Conservation (phyloP, 2,329 filamentous ascomycete genomes). For the Colletotrichum sp. region DNA sequence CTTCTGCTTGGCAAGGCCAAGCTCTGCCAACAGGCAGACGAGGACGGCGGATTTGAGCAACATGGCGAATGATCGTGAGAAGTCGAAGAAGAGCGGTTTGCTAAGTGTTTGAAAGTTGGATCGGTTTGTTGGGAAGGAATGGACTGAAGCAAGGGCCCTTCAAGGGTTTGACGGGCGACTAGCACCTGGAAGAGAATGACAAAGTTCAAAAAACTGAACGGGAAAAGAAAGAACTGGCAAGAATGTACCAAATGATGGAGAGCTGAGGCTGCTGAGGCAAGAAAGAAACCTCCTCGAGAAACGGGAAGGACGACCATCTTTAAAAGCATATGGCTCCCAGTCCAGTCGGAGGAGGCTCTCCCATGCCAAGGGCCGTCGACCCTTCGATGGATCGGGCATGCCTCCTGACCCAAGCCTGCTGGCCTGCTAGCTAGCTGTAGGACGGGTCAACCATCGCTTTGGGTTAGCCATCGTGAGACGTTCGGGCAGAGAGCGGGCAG, state of each 20-base stretch:
- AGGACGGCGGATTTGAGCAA: conserved; percentile 11
- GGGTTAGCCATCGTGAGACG: conserved; percentile 14
- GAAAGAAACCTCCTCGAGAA: neutral
- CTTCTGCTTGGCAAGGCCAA: conserved; percentile 6
- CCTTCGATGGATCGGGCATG: neutral
- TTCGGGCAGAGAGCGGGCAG: conserved; percentile 9
- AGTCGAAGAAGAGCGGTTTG: neutral
- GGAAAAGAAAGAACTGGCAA: conserved; percentile 5
- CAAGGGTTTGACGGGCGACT: conserved; percentile 16
- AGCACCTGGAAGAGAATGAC: conserved; percentile 22
- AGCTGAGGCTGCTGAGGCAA: conserved; percentile 14
- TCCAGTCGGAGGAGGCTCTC: neutral
- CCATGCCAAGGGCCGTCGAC: neutral
- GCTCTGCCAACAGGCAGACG: conserved; percentile 11
- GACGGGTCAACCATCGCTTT: conserved; percentile 8
- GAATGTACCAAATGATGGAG: conserved; percentile 11
- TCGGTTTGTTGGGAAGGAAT: conserved; percentile 9
- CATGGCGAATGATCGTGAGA: conserved; percentile 12
- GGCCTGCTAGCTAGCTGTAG: neutral
- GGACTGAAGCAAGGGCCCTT: conserved; percentile 18
- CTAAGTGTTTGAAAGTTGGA: neutral
- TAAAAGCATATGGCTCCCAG: neutral
- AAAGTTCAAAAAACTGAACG: conserved; percentile 8
- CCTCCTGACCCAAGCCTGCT: conserved; percentile 1
- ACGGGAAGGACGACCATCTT: conserved; percentile 13